Evolutionary conservation across 2,329 filamentous ascomycete species (phyloP).

Genomic region (Neofusicoccum umdonicola): DNA sequence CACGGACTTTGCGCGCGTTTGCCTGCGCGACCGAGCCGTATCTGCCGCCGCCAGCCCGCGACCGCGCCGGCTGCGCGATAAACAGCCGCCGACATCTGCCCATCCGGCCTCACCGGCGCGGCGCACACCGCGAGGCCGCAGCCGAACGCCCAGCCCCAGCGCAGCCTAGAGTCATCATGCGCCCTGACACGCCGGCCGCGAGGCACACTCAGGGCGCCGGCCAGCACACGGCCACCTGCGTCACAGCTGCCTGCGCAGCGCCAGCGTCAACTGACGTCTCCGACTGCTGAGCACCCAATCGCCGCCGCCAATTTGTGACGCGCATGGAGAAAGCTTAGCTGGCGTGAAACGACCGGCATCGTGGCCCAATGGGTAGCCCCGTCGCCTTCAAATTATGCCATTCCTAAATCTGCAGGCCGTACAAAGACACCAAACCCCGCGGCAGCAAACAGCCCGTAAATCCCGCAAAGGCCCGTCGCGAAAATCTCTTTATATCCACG

Average conservation of each 20-base stretch:
- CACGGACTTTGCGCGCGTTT: background rate
- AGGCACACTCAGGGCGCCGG: background rate
- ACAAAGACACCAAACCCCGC: background rate
- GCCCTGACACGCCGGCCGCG: background rate
- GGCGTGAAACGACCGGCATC: background rate
- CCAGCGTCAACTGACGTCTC: background rate
- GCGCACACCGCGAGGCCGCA: background rate
- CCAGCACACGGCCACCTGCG: background rate
- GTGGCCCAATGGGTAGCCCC: background rate
- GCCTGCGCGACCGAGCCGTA: background rate
- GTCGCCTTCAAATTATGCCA: background rate
- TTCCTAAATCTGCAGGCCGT: background rate
- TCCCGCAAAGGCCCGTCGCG: background rate
- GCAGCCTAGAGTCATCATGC: background rate
- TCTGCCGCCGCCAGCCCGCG: background rate
- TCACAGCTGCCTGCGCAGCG: background rate
- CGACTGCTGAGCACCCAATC: background rate
- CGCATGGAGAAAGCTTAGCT: constrained; percentile 8
- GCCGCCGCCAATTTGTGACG: background rate
- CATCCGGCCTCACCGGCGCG: background rate
- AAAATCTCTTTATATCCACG: constrained; percentile 33
- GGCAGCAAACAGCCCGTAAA: background rate
- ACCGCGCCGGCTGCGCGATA: no score
- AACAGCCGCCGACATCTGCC: background rate
- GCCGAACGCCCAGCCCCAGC: background rate